These are phyloP conservation scores for Neolentinus lepideus DNA, from an alignment of 1,284 basidiomycete species.

Conservation along the genomic window DNA sequence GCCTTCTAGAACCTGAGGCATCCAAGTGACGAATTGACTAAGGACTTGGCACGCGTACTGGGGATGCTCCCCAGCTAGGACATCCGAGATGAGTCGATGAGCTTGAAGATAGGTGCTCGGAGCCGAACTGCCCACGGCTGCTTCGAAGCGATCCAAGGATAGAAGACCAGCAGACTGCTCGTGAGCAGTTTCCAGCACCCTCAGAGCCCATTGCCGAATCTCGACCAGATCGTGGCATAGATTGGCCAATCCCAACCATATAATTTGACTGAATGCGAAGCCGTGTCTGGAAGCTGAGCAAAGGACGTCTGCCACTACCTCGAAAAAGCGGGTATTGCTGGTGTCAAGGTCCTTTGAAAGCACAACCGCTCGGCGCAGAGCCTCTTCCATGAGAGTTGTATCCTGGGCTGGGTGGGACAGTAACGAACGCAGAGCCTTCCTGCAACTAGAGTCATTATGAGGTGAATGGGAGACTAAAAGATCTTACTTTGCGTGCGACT, in stretches of 20 bases:
- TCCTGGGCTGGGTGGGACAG: conserved; percentile 58
- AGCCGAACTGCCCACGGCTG: conserved; percentile 69
- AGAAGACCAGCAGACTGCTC: conserved; percentile 54
- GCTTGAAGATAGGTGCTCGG: conserved; percentile 78
- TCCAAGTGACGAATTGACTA: conserved; percentile 66
- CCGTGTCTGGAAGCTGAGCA: conserved; percentile 49
- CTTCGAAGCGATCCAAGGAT: conserved; percentile 66
- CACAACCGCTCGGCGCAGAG: conserved; percentile 69
- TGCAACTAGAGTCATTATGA: conserved; percentile 23
- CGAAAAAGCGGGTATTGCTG: conserved; percentile 67
- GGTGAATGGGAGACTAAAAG: conserved; percentile 1
- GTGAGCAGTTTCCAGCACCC: conserved; percentile 71
- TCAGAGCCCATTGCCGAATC: conserved; percentile 74
- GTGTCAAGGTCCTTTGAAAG: conserved; percentile 44
- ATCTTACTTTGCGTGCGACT: conserved; percentile 57
- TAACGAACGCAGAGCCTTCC: conserved; percentile 75
- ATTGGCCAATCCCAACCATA: conserved; percentile 83
- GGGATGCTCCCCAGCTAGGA: conserved; percentile 78
- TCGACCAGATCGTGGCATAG: conserved; percentile 69
- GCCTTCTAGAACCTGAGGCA: conserved; percentile 61
- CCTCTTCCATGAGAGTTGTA: conserved; percentile 58
- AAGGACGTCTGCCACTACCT: conserved; percentile 72
- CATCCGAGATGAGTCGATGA: conserved; percentile 71
- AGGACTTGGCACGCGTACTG: conserved; percentile 65
- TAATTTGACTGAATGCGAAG: conserved; percentile 70